phyloP scores from a whole-genome alignment of 371 early-diverging fungal species.

The Syncephalastrum monosporum region DNA sequence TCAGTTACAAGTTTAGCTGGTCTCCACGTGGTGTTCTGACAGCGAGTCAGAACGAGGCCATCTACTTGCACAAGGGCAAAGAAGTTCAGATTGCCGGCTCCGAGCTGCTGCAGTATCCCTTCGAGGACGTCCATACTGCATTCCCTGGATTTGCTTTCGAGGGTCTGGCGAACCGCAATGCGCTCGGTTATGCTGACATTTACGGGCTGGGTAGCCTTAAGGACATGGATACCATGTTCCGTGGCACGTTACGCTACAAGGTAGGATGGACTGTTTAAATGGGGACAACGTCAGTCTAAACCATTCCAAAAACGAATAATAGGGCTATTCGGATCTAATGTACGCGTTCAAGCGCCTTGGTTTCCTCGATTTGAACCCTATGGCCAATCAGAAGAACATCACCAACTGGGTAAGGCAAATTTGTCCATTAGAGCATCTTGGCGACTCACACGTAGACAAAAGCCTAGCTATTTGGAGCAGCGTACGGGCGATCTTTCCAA shows the following conservation, averaged over 20 bases:
- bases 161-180: constrained; percentile 85
- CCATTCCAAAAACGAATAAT: background rate
- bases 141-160: constrained; percentile 85
- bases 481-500: constrained; percentile 14
- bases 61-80: constrained; percentile 72
- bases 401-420: constrained; percentile 45
- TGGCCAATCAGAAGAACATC: constrained; percentile 17
- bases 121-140: constrained; percentile 61
- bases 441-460: too few species aligned
- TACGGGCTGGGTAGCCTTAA: constrained; percentile 66
- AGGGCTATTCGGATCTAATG: constrained; percentile 66
- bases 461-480: background rate
- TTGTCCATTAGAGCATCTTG: too few species aligned
- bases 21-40: constrained; percentile 84
- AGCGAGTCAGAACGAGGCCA: constrained; percentile 83
- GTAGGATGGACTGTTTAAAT: constrained; percentile 9
- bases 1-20: constrained; percentile 94
- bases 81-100: constrained; percentile 69
- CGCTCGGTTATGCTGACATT: constrained; percentile 64
- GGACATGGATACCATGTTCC: constrained; percentile 79
- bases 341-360: constrained; percentile 62
- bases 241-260: constrained; percentile 84
- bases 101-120: constrained; percentile 68
- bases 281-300: background rate
- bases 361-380: constrained; percentile 41